These are phyloP conservation scores for Eucalyptus cladocalyx DNA, from an alignment of 345 rosid genomes.

Conservation along the genomic window DNA sequence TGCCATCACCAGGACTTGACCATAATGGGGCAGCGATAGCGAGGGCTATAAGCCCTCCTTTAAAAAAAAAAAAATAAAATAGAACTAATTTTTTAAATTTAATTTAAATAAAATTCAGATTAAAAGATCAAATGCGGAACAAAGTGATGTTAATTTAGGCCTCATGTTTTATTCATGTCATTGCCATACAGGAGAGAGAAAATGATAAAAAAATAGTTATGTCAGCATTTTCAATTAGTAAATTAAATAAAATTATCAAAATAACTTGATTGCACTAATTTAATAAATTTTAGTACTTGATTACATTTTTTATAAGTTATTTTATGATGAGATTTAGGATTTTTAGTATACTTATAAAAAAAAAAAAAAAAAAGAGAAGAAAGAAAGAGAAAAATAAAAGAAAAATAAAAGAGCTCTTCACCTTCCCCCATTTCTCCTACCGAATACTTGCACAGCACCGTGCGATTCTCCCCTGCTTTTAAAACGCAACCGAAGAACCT, in stretches of 20 bases:
- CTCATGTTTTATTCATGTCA: too few relatives aligned
- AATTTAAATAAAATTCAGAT: too few relatives aligned
- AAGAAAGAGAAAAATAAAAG: not conserved
- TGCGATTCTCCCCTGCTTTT: not conserved
- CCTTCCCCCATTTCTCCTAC: not conserved
- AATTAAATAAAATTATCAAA: too few relatives aligned
- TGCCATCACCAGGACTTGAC: rapidly evolving
- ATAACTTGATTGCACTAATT: too few relatives aligned
- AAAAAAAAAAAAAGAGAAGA: not conserved
- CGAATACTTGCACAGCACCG: not conserved
- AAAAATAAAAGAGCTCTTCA: not conserved
- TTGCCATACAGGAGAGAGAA: not conserved
- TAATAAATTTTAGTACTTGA: too few relatives aligned
- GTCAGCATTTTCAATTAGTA: rapidly evolving
- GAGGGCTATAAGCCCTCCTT: not conserved
- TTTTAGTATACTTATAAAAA: not conserved
- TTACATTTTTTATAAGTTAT: too few relatives aligned
- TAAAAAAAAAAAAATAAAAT: too few relatives aligned
- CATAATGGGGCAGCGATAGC: rapidly evolving
- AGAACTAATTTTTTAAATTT: too few relatives aligned
- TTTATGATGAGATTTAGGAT: too few relatives aligned
- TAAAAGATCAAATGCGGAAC: too few relatives aligned
- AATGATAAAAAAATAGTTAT: too few relatives aligned
- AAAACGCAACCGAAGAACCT: not conserved
- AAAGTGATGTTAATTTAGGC: too few relatives aligned